A percentile compares a stretch with the other conserved stretches of the same genome.
These are phyloP conservation scores for Pleurotus cornucopiae DNA, from an alignment of 768 basidiomycete genomes.

Conservation along the genomic window DNA sequence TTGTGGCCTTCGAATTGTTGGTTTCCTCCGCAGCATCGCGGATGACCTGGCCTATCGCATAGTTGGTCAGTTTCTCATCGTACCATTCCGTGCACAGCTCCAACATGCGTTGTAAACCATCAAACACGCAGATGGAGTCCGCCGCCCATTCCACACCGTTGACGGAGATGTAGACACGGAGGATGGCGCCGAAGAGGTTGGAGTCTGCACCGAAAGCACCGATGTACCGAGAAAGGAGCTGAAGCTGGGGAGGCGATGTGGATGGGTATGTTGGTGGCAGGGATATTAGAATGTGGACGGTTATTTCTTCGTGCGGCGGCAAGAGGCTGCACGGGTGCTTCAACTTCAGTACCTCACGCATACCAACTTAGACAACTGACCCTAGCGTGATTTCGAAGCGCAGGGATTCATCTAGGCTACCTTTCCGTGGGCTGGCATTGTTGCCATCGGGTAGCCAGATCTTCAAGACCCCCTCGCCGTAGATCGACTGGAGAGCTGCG, in stretches of 20 bases:
- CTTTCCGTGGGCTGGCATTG: constrained; percentile 11
- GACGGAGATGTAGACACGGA: constrained; percentile 77
- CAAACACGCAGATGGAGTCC: constrained; percentile 80
- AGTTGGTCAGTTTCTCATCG: constrained; percentile 53
- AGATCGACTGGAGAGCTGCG: constrained; percentile 78
- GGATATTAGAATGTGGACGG: constrained; percentile 54
- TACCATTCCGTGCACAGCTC: constrained; percentile 72
- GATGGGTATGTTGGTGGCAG: constrained; percentile 61
- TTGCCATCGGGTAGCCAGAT: constrained; percentile 42
- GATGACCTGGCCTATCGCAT: constrained; percentile 49
- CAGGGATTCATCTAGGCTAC: constrained; percentile 30
- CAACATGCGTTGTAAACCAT: constrained; percentile 74
- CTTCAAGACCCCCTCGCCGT: constrained; percentile 64
- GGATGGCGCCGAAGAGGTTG: constrained; percentile 67
- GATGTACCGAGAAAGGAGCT: constrained; percentile 80
- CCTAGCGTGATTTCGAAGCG: constrained; percentile 64
- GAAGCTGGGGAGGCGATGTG: constrained; percentile 71
- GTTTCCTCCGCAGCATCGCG: constrained; percentile 45
- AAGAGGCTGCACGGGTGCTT: constrained; percentile 40
- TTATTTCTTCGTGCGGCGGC: constrained; percentile 47
- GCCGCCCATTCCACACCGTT: constrained; percentile 74
- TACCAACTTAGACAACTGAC: constrained; percentile 37
- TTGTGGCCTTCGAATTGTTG: constrained; percentile 12
- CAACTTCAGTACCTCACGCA: constrained; percentile 6
- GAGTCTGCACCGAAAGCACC: constrained; percentile 76